Base-by-base conservation (phyloP, 768 basidiomycete genomes). In the Strobilomyces dryophilus region DNA sequence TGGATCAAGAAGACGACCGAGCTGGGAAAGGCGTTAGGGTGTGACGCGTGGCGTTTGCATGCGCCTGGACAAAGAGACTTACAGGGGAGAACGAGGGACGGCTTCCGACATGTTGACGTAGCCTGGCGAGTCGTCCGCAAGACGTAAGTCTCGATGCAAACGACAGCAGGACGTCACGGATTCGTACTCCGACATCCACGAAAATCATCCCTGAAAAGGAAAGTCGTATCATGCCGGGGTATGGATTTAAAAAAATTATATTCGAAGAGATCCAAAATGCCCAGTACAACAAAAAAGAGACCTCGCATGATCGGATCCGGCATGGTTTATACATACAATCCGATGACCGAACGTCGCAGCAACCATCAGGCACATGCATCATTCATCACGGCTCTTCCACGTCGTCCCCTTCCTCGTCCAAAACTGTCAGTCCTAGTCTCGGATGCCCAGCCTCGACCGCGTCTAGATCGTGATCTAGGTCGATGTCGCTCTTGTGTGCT, bases 1-100 rank as follows among this genome's bases (percentile, higher is more conserved):
- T 93, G 91, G 27, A 92, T 70, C 36, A 93, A 74, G 70, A 92
- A 93, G 2, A 91, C 76, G 18, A 72, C 69, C 4, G 89, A 80
- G 11, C 85, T 87, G 45, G 14, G 29, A 51, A 1, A 29, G 36
- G 35, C 26, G 45, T 39, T 1, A 32, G 31, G 41, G 21, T 24
- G 12, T 18, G 37, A 8, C 42, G 27, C n/a, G 27, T 39, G 24
- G 31, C 20, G 18, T 35, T 2, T 35, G 26, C 44, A 21, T 45
- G 14, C 15, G 15, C 15, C 15, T 15, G 39, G 15, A 44, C 11
- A 12, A 12, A 10, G 8, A 51, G 4, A 61, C 77, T 61, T 58
- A 79, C 77, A 78, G 50, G 29, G 77, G 77, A 53, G 74, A 76
- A 44, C 71, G 71, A 53, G 66, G 57, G 6, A 8, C 21, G 20